Conservation (phyloP, 306 rosid species). For the Begonia masoniana region DNA sequence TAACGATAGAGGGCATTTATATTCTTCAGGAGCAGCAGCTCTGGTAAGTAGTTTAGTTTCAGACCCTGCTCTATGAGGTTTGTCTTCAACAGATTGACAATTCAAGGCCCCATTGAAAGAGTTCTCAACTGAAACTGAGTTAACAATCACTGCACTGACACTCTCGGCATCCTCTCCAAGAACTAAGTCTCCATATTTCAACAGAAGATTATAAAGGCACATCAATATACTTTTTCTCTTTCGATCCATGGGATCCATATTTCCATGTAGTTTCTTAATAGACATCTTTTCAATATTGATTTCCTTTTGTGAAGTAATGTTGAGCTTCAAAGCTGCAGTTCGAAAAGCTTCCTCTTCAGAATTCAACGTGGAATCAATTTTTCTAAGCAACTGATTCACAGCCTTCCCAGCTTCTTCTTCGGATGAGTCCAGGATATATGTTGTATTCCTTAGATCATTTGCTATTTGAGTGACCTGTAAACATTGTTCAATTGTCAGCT, state of each 20-base stretch:
- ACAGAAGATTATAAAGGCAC: conserved; percentile 40
- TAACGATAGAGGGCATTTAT: conserved; percentile 59
- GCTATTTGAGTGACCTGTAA: conserved; percentile 64
- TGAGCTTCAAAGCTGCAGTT: conserved; percentile 46
- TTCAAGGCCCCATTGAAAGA: conserved; percentile 15
- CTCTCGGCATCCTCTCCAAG: conserved; percentile 25
- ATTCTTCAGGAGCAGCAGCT: conserved; percentile 43
- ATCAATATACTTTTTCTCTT: conserved; percentile 39
- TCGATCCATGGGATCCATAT: conserved; percentile 27
- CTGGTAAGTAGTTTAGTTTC: neutral
- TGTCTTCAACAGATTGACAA: conserved; percentile 17
- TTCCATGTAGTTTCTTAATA: conserved; percentile 32
- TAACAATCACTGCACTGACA: conserved; percentile 15
- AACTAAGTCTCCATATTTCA: conserved; percentile 30
- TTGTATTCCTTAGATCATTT: conserved; percentile 40
- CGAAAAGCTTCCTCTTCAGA: conserved; percentile 39
- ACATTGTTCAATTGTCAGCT: conserved; percentile 17
- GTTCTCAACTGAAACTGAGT: conserved; percentile 19
- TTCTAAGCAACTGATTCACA: conserved; percentile 36
- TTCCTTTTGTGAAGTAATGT: conserved; percentile 41
- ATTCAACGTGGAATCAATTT: conserved; percentile 27
- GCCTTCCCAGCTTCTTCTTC: conserved; percentile 70
- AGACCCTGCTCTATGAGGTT: conserved; percentile 7
- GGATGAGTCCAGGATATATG: conserved; percentile 39
- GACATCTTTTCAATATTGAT: conserved; percentile 52